Evolutionary conservation across 2,329 filamentous ascomycete species (phyloP), one percentile per base, ranked within the genome.

Genomic region (Leptographium wingfieldii): DNA sequence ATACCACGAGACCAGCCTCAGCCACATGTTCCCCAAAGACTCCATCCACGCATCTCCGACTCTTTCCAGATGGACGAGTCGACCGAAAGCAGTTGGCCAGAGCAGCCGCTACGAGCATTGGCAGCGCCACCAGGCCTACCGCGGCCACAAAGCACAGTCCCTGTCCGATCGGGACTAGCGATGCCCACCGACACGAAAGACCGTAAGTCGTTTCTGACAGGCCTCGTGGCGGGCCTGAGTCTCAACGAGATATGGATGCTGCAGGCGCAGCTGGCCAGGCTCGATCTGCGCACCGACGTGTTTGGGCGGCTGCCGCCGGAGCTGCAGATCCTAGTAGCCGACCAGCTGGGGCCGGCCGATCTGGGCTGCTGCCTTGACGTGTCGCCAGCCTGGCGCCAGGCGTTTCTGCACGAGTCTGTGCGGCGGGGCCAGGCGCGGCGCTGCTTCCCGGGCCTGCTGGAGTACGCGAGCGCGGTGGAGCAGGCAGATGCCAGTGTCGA

Each of bases 181-280:
- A 6, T 27, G n/a, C 58, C 31, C 0, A 19, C 55, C 14, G 49
- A 38, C 19, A 11, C 22, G 1, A 43, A 31, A 10, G 58, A 40
- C 31, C 59, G 63, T 6, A 64, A 61, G 53, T 53, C 59, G 3
- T 61, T 60, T 25, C 55, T 65, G 29, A 27, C 46, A 14, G 46
- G 38, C 22, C 55, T 65, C 12, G 57, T 64, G 6, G 22, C 59
- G 2, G 12, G 46, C 1, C 59, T 65, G 25, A 55, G 55, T 6
- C 61, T 63, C 25, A 61, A 64, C 43, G 64, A 65, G 56, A 61
- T 64, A 40, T 63, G 64, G 63, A 59, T 60, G 56, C 56, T 65
- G 52, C 61, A 62, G 51, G 22, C 55, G 11, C 52, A 48, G 3
- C 60, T 65, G 1, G 56, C 58, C 12, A 5, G 53, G 12, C 58